Conservation (phyloP, 768 basidiomycete species). For the Leccinum incarnatum region DNA sequence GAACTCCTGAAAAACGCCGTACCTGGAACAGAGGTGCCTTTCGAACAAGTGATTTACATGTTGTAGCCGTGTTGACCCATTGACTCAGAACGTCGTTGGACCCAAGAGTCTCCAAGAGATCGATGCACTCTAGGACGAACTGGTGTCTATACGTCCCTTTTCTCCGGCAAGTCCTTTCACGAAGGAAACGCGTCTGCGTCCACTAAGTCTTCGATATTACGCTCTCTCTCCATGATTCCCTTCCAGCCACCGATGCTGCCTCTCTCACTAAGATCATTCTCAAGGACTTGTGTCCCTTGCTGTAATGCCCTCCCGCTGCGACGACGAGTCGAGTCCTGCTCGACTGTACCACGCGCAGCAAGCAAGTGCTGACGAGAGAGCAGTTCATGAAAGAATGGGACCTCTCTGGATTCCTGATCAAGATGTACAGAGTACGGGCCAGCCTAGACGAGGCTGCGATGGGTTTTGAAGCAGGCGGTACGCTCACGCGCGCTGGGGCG, state of each 20-base stretch:
- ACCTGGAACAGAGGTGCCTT: constrained; percentile 36
- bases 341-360: constrained; percentile 54
- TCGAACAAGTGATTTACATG: background rate
- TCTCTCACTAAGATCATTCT: constrained; percentile 85
- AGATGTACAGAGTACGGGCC: constrained; percentile 52
- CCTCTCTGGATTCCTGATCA: constrained; percentile 48
- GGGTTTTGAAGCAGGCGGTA: constrained; percentile 38
- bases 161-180: constrained; percentile 50
- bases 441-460: constrained; percentile 56
- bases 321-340: constrained; percentile 49
- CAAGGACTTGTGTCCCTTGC: constrained; percentile 77
- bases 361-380: constrained; percentile 52
- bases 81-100: constrained; percentile 21
- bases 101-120: constrained; percentile 46
- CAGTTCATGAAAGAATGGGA: constrained; percentile 78
- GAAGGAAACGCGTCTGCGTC: constrained; percentile 26
- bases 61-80: constrained; percentile 6
- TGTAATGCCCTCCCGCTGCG: constrained; percentile 35
- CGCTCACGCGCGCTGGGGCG: constrained; percentile 48
- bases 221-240: constrained; percentile 52
- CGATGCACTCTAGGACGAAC: constrained; percentile 67
- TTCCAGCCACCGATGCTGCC: constrained; percentile 62
- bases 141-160: constrained; percentile 52
- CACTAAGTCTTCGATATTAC: constrained; percentile 37
- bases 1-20: constrained; percentile 49